Conservation (phyloP, 768 basidiomycete species). For the Boletus speciosus region DNA sequence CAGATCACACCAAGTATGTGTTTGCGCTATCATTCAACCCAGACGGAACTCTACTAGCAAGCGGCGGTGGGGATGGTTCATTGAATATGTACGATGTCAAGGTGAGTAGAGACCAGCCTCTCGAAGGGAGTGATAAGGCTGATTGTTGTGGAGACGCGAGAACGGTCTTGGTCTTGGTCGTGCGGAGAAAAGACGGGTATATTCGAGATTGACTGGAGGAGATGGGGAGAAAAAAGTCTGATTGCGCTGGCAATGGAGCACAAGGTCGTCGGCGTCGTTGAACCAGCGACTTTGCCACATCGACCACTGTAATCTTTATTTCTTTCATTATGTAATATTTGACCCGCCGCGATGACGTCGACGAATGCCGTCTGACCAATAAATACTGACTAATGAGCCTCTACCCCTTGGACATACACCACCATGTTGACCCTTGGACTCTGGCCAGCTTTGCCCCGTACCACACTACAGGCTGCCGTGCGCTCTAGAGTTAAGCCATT, state of each 20-base stretch:
- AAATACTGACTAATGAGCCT: slow-evolving; percentile 12
- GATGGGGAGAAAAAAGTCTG: slow-evolving; percentile 49
- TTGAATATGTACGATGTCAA: slow-evolving; percentile 67
- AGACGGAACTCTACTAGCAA: slow-evolving; percentile 65
- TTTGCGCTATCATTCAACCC: slow-evolving; percentile 78
- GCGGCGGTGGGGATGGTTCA: slow-evolving; percentile 77
- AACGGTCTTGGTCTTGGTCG: slow-evolving; percentile 63
- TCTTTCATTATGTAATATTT: not conserved
- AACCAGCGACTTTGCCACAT: slow-evolving; percentile 41
- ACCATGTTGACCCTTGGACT: slow-evolving; percentile 17
- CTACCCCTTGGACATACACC: not conserved
- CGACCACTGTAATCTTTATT: slow-evolving; percentile 3
- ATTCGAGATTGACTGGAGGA: slow-evolving; percentile 77
- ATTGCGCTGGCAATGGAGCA: slow-evolving; percentile 70
- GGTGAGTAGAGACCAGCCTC: slow-evolving; percentile 44
- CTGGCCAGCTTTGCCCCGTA: slow-evolving; percentile 19
- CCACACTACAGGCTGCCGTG: slow-evolving; percentile 18
- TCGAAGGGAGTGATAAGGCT: slow-evolving; percentile 1
- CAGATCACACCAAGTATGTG: slow-evolving; percentile 67
- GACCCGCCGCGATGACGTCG: slow-evolving; percentile 12
- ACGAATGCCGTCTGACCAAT: not conserved
- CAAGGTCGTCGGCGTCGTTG: slow-evolving; percentile 63
- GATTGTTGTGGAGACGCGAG: slow-evolving; percentile 32
- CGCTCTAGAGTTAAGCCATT: slow-evolving; percentile 18
- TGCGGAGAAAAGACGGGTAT: slow-evolving; percentile 61